phyloP scores from a whole-genome alignment of 2,329 filamentous ascomycete species.

The Diaporthe nobilis region DNA sequence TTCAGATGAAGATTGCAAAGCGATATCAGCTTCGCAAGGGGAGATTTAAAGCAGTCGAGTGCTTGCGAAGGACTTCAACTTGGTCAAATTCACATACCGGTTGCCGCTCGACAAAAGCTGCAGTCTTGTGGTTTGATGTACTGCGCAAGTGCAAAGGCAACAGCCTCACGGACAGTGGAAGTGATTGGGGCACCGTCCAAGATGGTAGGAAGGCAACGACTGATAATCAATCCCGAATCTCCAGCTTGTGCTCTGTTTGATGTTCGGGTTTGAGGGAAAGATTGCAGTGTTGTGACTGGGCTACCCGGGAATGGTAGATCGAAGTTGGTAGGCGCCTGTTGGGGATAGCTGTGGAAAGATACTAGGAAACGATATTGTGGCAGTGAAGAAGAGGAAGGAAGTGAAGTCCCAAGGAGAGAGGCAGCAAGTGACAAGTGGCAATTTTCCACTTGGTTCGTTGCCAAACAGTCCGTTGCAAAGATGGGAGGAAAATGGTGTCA shows the following conservation, averaged over 20 bases:
- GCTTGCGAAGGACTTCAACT: not conserved
- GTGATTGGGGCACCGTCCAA: not conserved
- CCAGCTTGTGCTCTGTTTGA: not conserved
- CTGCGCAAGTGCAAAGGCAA: not conserved
- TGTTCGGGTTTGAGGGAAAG: not conserved
- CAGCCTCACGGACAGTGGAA: not conserved
- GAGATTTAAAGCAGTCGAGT: not conserved
- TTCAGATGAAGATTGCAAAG: not conserved
- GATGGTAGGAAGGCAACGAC: not conserved
- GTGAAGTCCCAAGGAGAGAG: not conserved
- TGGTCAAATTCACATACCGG: conserved; percentile 5
- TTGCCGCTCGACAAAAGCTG: not conserved
- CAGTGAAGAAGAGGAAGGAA: not conserved
- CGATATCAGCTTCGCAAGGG: no score
- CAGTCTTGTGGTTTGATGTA: not conserved
- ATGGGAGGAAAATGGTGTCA: not conserved
- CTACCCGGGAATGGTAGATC: not conserved
- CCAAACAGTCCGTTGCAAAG: not conserved
- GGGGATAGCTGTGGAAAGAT: not conserved
- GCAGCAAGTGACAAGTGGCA: not conserved
- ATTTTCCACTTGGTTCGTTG: not conserved
- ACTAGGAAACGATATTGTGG: not conserved
- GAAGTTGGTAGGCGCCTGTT: not conserved
- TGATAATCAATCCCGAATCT: no score
- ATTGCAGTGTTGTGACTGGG: not conserved